These are phyloP conservation scores for Pseudovirgaria hyperparasitica DNA, from an alignment of 2,329 filamentous ascomycete genomes.

Conservation along the genomic window DNA sequence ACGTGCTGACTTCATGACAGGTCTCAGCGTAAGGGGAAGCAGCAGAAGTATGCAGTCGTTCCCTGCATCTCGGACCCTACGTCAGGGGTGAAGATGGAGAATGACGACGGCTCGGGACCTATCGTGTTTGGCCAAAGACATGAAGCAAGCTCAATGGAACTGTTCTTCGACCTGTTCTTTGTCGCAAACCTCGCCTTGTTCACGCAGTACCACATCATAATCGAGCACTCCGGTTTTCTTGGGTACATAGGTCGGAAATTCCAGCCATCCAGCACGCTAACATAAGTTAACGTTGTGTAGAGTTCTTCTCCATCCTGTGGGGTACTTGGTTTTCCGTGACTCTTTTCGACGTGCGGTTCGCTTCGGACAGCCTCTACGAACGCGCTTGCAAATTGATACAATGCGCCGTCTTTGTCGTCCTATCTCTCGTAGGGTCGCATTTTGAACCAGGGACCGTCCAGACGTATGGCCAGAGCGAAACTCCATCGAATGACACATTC, in stretches of 20 bases:
- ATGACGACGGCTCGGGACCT: too few relatives aligned
- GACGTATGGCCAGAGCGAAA: too few relatives aligned
- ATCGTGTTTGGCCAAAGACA: conserved; percentile 24
- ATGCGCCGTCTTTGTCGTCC: conserved; percentile 23
- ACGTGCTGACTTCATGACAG: too few relatives aligned
- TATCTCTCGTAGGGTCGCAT: conserved; percentile 22
- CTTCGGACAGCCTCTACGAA: conserved; percentile 24
- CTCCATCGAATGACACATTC: conserved; percentile 17
- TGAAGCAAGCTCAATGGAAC: conserved; percentile 25
- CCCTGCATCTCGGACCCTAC: too few relatives aligned
- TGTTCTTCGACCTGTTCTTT: conserved; percentile 24
- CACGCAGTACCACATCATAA: conserved; percentile 25
- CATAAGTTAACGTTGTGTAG: conserved; percentile 3
- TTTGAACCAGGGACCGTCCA: conserved; percentile 23
- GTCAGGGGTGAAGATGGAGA: conserved; percentile 5
- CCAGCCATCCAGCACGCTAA: neutral
- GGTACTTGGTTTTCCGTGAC: conserved; percentile 25
- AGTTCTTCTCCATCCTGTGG: conserved; percentile 26
- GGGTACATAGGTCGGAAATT: conserved; percentile 18
- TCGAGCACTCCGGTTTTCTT: conserved; percentile 16
- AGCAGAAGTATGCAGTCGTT: too few relatives aligned
- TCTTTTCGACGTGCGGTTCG: conserved; percentile 27
- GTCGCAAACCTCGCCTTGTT: conserved; percentile 26
- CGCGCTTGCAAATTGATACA: conserved; percentile 23
- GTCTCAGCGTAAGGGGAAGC: too few relatives aligned